Conservation (phyloP, 2,329 filamentous ascomycete genomes). For the Sporothrix dimorphospora region DNA sequence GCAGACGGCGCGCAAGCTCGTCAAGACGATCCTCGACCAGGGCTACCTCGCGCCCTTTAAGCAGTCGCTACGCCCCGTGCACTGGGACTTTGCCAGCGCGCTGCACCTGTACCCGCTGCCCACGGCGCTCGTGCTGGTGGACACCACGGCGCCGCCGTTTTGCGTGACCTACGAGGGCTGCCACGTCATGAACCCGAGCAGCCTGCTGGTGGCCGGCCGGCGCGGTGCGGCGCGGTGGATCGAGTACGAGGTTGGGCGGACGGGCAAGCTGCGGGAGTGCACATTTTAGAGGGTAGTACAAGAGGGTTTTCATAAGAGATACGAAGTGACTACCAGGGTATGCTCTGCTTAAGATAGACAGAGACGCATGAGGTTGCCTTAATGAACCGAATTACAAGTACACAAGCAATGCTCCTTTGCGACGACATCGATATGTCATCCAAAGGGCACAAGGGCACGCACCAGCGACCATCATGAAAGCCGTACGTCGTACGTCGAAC, state of each 20-base stretch:
- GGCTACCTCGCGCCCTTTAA: slow-evolving; percentile 87
- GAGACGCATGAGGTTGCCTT: background rate
- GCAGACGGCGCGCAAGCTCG: slow-evolving; percentile 71
- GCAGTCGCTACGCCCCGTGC: slow-evolving; percentile 74
- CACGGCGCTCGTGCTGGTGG: slow-evolving; percentile 79
- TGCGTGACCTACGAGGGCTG: slow-evolving; percentile 92
- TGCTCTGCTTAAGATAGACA: slow-evolving; percentile 7
- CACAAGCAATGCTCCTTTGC: background rate
- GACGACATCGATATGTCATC: too few species aligned
- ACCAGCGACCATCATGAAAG: too few species aligned
- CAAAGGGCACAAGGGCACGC: too few species aligned
- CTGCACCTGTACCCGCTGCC: slow-evolving; percentile 88
- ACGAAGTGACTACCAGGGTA: slow-evolving; percentile 12
- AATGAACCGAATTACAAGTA: background rate
- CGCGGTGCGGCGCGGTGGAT: slow-evolving; percentile 78
- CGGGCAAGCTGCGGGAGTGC: slow-evolving; percentile 66
- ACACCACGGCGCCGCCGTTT: slow-evolving; percentile 80
- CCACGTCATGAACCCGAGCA: slow-evolving; percentile 91
- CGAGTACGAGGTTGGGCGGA: slow-evolving; percentile 75
- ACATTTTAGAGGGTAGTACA: slow-evolving; percentile 50
- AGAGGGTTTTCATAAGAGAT: too few species aligned
- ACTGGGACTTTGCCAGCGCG: slow-evolving; percentile 83
- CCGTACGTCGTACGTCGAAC: too few species aligned
- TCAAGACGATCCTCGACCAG: slow-evolving; percentile 91
- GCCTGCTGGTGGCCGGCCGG: slow-evolving; percentile 69